Base-by-base conservation (phyloP, 345 rosid species). In the Lepidium sativum region DNA sequence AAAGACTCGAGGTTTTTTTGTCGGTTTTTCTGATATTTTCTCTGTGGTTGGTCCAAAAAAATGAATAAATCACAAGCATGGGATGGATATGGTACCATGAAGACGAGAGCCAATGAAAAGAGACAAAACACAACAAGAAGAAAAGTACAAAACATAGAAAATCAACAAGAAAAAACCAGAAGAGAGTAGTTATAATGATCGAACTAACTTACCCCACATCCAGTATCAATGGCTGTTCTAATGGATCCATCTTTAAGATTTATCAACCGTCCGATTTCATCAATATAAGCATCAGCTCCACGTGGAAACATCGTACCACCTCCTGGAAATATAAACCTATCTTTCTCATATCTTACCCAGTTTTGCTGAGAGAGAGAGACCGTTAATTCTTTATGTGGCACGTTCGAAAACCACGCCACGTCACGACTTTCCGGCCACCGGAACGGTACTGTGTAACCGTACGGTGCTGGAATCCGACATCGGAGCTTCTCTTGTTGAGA, bases 151-250 rank as follows among this genome's bases (percentile, higher is more conserved):
- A 53, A 48, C 14, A 14, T 42, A 61, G 38, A 54, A 53, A 14
- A 54, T 4, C 3, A 44, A 44, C 25, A 21, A 54, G 13, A 34
- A 55, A 16, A 63, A 45, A 45, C 41, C 45, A 60, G 57, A 70
- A 41, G 18, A 9, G 8, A 11, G 23, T 43, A 8, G 18, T 4
- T 41, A 27, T 27, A 25, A 27, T 27, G 31, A 27, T 27, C 31
- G 31, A 27, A 27, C 31, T 3, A 37, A 78, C 92, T 54, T 83
- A 92, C 98, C 86, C 97, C 98, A 65, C 98, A 92, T 1, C 98
- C 98, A 40, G 98, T 92, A 58, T 92, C 97, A 60, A 92, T 80
- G 88, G 94, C 97, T 52, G 98, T 92, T 51, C 97, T 71, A 37
- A 89, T 80, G 0, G 86, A 84, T 4, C 98, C 98, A 15, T 86